Conservation (phyloP, 2,329 filamentous ascomycete species). For the Elsinoe perseae region DNA sequence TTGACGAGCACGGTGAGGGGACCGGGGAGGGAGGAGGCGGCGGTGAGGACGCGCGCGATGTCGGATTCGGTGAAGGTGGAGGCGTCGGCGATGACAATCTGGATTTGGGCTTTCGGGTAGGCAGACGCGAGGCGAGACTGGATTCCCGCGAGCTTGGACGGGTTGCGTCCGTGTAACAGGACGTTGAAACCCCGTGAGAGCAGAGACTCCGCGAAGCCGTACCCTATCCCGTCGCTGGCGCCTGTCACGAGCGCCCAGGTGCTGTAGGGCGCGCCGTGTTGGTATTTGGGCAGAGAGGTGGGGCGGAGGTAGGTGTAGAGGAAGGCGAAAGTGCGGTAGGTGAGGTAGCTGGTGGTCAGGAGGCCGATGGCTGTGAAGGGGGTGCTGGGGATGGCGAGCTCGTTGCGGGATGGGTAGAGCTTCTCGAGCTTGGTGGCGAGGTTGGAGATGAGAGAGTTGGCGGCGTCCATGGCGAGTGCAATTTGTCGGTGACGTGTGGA, state of each 20-base stretch:
- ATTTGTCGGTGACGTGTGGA: not conserved
- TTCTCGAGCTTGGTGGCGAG: constrained; percentile 5
- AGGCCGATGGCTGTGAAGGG: constrained; percentile 10
- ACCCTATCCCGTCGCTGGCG: constrained; percentile 49
- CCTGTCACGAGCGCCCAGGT: constrained; percentile 48
- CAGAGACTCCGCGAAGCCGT: constrained; percentile 45
- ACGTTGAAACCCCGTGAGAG: constrained; percentile 48
- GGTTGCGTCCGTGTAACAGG: constrained; percentile 50
- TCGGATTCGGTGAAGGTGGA: constrained; percentile 26
- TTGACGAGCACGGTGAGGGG: constrained; percentile 50
- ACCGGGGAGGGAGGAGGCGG: constrained; percentile 27
- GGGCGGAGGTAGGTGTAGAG: constrained; percentile 23
- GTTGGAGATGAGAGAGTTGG: not conserved
- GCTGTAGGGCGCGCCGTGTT: constrained; percentile 16
- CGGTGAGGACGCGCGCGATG: constrained; percentile 21
- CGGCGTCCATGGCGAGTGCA: not conserved
- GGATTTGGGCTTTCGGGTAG: constrained; percentile 36
- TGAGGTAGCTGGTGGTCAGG: constrained; percentile 3
- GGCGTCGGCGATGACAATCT: constrained; percentile 41
- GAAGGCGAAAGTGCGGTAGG: constrained; percentile 21
- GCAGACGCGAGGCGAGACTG: constrained; percentile 33
- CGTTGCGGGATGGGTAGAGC: not conserved
- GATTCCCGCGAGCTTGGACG: constrained; percentile 40
- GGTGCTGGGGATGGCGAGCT: not conserved
- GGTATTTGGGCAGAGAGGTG: constrained; percentile 23